Percentiles rank a stretch among this genome's conserved stretches.
Conservation (phyloP, 352 stramenopile species). For the Phytophthora pluvialis region DNA sequence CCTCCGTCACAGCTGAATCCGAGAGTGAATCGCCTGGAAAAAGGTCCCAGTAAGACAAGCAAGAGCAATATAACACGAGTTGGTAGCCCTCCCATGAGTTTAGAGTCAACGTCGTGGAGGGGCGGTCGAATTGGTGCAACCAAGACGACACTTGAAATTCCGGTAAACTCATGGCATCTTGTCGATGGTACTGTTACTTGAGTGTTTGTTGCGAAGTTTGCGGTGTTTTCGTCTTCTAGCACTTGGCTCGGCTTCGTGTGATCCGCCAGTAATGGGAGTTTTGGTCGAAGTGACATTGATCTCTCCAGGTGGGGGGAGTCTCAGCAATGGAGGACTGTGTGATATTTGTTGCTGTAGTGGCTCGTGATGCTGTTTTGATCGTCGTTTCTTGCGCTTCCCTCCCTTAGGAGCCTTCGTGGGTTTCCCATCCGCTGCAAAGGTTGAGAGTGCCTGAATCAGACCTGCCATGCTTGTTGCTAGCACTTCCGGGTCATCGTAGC, state of each 20-base stretch:
- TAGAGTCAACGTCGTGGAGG: background rate
- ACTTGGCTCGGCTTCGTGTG: background rate
- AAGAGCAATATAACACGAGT: constrained; percentile 10
- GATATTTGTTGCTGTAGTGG: background rate
- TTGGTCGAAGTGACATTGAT: constrained; percentile 2
- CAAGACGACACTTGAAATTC: background rate
- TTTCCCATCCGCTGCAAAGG: constrained; percentile 21
- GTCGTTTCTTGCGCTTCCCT: constrained; percentile 17
- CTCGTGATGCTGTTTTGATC: background rate
- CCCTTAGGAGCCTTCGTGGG: constrained; percentile 1
- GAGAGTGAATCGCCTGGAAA: constrained; percentile 3
- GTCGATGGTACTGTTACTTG: constrained; percentile 1
- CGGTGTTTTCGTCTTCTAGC: constrained; percentile 10
- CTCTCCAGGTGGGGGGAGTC: constrained; percentile 4
- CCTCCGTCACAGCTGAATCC: constrained; percentile 66
- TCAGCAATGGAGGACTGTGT: constrained; percentile 5
- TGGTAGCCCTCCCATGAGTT: constrained; percentile 8
- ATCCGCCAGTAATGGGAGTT: background rate
- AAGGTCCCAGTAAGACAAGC: constrained; percentile 8
- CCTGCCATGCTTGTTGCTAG: constrained; percentile 28
- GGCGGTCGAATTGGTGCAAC: background rate
- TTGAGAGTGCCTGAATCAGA: constrained; percentile 34
- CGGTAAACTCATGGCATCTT: background rate
- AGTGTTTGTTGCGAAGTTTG: constrained; percentile 18
- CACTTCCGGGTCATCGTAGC: constrained; percentile 32